Conservation (phyloP, 2,329 filamentous ascomycete species). For the Cytospora mali region DNA sequence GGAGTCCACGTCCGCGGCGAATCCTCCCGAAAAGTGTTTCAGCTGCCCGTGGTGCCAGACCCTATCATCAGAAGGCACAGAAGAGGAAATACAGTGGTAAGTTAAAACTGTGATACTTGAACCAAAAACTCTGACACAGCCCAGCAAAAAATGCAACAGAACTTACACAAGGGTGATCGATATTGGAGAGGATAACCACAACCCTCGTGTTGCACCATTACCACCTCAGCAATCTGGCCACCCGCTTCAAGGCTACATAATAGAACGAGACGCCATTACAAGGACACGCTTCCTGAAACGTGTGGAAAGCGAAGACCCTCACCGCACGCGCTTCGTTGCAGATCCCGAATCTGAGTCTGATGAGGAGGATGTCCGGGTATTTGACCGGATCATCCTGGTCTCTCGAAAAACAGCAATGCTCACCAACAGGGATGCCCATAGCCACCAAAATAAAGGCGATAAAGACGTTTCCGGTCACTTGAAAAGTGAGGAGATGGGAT, state of each 20-base stretch:
- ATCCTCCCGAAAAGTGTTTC: neutral
- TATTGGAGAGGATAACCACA: neutral
- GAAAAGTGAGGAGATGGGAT: too few species aligned
- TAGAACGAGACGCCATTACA: neutral
- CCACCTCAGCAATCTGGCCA: neutral
- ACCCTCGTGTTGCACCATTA: too few species aligned
- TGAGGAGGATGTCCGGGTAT: neutral
- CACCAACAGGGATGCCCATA: too few species aligned
- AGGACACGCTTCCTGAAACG: neutral
- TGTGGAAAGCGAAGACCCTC: neutral
- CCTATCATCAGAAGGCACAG: neutral
- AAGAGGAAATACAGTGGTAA: neutral
- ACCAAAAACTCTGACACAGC: neutral
- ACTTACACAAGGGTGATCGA: neutral
- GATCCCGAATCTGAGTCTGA: constrained; percentile 1
- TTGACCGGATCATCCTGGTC: neutral
- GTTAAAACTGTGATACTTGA: neutral
- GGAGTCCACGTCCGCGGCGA: neutral
- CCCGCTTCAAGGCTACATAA: neutral
- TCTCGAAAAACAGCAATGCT: too few species aligned
- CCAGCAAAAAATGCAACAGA: neutral
- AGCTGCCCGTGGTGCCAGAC: neutral
- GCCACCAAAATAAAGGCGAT: too few species aligned
- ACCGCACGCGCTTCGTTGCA: neutral
- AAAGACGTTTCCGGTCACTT: too few species aligned